Percentiles rank a stretch among this genome's conserved stretches.
Conservation (phyloP, 1,284 basidiomycete genomes). For the Volvariella volvacea region DNA sequence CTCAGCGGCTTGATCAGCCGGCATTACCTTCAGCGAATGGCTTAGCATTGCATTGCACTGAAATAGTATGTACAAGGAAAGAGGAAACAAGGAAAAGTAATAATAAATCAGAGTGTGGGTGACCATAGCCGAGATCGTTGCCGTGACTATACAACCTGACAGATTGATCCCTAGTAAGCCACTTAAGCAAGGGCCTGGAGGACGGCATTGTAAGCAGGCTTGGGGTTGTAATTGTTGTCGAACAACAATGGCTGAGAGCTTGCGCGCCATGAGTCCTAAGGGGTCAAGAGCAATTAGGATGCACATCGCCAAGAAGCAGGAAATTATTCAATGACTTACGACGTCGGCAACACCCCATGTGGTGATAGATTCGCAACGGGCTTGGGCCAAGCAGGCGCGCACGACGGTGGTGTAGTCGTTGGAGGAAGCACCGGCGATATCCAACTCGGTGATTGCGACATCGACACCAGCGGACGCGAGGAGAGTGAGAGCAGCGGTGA, state of each 20-base stretch:
- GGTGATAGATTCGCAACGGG: conserved; percentile 41
- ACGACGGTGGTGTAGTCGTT: conserved; percentile 40
- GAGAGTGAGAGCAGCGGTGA: conserved; percentile 22
- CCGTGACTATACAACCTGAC: too few species aligned
- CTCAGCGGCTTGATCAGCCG: too few species aligned
- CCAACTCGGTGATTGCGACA: conserved; percentile 41
- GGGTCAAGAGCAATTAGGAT: neutral
- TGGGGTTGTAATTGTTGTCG: conserved; percentile 37
- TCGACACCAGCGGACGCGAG: conserved; percentile 36
- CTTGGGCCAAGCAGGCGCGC: conserved; percentile 37
- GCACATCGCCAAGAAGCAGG: neutral
- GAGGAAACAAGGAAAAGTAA: too few species aligned
- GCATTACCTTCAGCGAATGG: too few species aligned
- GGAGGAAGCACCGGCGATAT: conserved; percentile 25
- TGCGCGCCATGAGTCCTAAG: conserved; percentile 39
- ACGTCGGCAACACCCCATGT: conserved; percentile 41
- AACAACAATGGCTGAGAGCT: conserved; percentile 34
- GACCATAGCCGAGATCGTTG: too few species aligned
- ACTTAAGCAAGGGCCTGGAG: conserved; percentile 23
- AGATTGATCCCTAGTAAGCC: too few species aligned
- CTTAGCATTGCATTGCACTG: too few species aligned
- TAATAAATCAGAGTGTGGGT: too few species aligned
- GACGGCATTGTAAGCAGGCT: conserved; percentile 39
- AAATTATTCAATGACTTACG: conserved; percentile 20
- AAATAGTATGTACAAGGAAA: too few species aligned